Percentiles rank a stretch among this genome's conserved stretches.
These are phyloP conservation scores for Leccinum obscurum DNA, from an alignment of 768 basidiomycete genomes.

Conservation along the genomic window DNA sequence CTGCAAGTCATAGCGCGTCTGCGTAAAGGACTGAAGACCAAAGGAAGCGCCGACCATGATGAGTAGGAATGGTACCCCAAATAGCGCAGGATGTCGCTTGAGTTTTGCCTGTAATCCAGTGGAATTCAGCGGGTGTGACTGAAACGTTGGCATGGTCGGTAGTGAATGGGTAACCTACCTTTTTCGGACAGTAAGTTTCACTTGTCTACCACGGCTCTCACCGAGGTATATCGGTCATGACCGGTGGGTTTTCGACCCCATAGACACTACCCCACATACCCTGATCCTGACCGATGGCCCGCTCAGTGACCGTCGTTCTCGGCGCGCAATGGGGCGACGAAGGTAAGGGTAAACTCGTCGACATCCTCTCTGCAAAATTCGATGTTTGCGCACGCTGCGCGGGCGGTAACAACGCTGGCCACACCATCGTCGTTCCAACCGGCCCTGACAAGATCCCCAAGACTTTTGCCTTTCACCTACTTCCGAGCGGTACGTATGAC, in stretches of 20 bases:
- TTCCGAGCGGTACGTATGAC: conserved; percentile 74
- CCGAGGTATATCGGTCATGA: conserved; percentile 20
- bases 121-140: conserved; percentile 39
- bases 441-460: conserved; percentile 69
- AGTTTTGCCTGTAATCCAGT: conserved; percentile 38
- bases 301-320: conserved; percentile 68
- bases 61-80: conserved; percentile 85
- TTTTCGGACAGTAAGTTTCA: conserved; percentile 10
- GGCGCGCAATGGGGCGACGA: conserved; percentile 94
- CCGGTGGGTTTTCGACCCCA: conserved; percentile 16
- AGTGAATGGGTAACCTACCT: conserved; percentile 9
- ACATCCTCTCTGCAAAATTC: conserved; percentile 85
- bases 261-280: neutral
- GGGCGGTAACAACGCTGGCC: conserved; percentile 98
- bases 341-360: conserved; percentile 95
- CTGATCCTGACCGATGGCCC: conserved; percentile 3
- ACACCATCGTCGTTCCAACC: conserved; percentile 88
- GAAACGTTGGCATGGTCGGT: conserved; percentile 50
- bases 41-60: conserved; percentile 87
- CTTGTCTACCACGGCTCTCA: conserved; percentile 12
- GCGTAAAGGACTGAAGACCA: conserved; percentile 78
- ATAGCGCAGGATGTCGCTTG: conserved; percentile 64
- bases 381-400: conserved; percentile 97
- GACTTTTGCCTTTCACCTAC: conserved; percentile 92
- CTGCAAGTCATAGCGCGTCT: conserved; percentile 93